Conservation (phyloP, 2,329 filamentous ascomycete species). For the Cordyceps militaris region DNA sequence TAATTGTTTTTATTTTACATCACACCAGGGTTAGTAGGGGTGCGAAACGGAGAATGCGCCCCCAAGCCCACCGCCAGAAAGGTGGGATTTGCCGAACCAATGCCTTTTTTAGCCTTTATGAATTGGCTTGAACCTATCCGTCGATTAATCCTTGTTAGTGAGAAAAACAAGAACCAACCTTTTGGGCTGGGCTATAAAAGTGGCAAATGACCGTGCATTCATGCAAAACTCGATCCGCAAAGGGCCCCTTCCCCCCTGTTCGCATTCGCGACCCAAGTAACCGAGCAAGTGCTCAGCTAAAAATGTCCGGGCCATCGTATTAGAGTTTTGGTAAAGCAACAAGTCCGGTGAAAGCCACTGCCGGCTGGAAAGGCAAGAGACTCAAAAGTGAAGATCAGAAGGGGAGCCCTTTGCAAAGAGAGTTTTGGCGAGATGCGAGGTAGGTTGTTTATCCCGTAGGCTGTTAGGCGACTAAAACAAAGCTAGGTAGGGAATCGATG, state of each 20-base stretch:
- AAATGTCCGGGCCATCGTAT: background rate
- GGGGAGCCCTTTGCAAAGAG: too few species aligned
- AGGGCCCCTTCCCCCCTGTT: background rate
- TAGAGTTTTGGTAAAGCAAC: background rate
- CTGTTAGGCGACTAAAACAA: too few species aligned
- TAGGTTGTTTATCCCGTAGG: too few species aligned
- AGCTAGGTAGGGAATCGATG: too few species aligned
- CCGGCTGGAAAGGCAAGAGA: background rate
- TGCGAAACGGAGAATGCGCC: background rate
- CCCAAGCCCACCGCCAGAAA: background rate
- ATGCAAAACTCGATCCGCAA: slow-evolving; percentile 3
- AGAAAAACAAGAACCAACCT: background rate
- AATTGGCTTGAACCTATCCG: too few species aligned
- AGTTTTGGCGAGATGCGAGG: too few species aligned
- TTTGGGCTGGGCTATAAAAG: background rate
- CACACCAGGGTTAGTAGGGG: background rate
- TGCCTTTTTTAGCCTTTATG: too few species aligned
- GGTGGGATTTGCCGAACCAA: background rate
- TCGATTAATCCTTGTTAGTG: background rate
- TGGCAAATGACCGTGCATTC: background rate
- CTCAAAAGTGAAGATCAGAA: background rate
- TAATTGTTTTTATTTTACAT: too few species aligned
- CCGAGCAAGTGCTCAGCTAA: too few species aligned
- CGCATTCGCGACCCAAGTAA: too few species aligned
- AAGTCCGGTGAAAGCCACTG: background rate